A percentile compares a stretch with the other conserved stretches of the same genome.
Evolutionary conservation across 2,329 filamentous ascomycete species (phyloP).

Genomic region (Ophioceras dolichostomum): DNA sequence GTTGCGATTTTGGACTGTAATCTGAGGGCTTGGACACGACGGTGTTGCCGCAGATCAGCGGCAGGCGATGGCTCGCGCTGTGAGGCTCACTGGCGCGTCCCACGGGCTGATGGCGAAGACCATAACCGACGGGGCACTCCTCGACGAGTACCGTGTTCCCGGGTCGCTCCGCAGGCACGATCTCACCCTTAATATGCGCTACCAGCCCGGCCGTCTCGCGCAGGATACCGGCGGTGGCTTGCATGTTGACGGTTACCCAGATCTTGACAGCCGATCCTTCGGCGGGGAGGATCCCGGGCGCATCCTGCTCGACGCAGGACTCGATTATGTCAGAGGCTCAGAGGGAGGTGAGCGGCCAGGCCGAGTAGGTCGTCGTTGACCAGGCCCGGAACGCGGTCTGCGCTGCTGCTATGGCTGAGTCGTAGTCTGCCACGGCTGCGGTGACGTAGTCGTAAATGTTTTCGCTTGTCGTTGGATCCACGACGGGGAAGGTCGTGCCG

Average conservation of each 20-base stretch:
- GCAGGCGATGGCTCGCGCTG: conserved; percentile 25
- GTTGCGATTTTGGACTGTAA: conserved; percentile 42
- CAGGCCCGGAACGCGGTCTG: conserved; percentile 48
- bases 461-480: conserved; percentile 23
- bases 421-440: conserved; percentile 39
- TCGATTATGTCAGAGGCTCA: conserved; percentile 45
- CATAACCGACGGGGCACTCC: conserved; percentile 58
- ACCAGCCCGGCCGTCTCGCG: conserved; percentile 27
- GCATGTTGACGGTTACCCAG: conserved; percentile 23
- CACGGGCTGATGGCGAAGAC: conserved; percentile 59
- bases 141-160: conserved; percentile 46
- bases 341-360: conserved; percentile 46
- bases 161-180: conserved; percentile 23
- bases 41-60: conserved; percentile 46
- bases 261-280: conserved; percentile 19
- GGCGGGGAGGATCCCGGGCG: conserved; percentile 10
- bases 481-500: conserved; percentile 12
- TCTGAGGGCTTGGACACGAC: conserved; percentile 53
- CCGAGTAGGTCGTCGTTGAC: conserved; percentile 41
- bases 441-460: conserved; percentile 42
- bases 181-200: conserved; percentile 21
- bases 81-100: conserved; percentile 26
- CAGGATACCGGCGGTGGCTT: conserved; percentile 20
- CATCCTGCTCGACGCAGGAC: conserved; percentile 22
- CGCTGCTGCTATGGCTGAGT: conserved; percentile 33